A percentile compares a stretch with the other conserved stretches of the same genome.
phyloP scores from a whole-genome alignment of 805 yeast genomes.

The Starmerella powellii region DNA sequence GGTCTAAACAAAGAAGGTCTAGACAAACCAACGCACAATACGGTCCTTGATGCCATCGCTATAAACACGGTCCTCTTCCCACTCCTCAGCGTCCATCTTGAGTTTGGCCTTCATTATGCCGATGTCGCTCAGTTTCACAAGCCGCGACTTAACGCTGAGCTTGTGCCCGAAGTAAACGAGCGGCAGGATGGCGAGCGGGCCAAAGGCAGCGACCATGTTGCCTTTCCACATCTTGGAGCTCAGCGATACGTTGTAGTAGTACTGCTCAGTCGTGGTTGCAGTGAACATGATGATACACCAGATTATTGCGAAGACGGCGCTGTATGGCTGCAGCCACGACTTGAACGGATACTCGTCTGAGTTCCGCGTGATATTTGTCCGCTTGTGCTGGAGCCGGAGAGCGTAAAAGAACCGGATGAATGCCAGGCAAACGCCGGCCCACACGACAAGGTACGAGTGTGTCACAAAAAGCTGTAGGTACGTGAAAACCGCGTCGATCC shows the following conservation, averaged over 20 bases:
- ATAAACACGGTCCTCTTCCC: conserved; percentile 23
- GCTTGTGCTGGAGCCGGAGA: conserved; percentile 33
- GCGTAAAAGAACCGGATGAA: conserved; percentile 52
- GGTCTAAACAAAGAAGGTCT: too few relatives aligned
- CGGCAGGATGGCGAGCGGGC: conserved; percentile 39
- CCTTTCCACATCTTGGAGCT: conserved; percentile 2
- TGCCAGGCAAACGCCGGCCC: conserved; percentile 58
- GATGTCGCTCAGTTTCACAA: conserved; percentile 55
- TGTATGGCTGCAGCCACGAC: conserved; percentile 55
- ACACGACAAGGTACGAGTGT: conserved; percentile 36
- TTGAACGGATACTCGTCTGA: conserved; percentile 56
- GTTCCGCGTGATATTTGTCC: conserved; percentile 49
- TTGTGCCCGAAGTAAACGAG: conserved; percentile 44
- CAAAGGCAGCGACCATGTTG: conserved; percentile 24
- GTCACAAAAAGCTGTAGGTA: conserved; percentile 8
- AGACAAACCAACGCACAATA: conserved; percentile 1
- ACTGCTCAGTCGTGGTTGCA: conserved; percentile 2
- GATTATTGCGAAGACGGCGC: conserved; percentile 43
- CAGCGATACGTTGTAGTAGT: background rate
- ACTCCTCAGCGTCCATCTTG: conserved; percentile 20
- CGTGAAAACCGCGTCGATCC: conserved; percentile 1
- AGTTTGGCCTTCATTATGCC: conserved; percentile 52
- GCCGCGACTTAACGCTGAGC: conserved; percentile 44
- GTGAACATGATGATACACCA: conserved; percentile 8
- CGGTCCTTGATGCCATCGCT: conserved; percentile 11